Evolutionary conservation across 2,329 filamentous ascomycete species (phyloP).

Genomic region (Xylariales sp.): DNA sequence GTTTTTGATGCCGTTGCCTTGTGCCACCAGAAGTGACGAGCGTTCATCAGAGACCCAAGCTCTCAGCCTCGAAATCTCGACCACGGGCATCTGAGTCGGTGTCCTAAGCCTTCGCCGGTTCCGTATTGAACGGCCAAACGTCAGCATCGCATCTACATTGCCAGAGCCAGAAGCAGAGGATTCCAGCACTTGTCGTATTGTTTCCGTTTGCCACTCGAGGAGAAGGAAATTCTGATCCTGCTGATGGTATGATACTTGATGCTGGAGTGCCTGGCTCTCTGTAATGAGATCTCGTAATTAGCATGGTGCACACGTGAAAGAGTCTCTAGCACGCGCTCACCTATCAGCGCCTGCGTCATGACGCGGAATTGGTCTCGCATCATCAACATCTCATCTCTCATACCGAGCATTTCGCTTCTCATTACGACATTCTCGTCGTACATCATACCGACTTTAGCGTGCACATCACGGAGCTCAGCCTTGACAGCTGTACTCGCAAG

Average conservation of each 20-base stretch:
- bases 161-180: background rate
- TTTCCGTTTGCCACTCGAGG: background rate
- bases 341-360: background rate
- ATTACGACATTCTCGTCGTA: background rate
- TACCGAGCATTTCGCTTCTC: background rate
- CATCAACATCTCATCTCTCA: background rate
- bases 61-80: background rate
- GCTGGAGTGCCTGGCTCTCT: background rate
- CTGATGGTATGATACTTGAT: background rate
- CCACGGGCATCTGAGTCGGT: constrained; percentile 3
- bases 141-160: background rate
- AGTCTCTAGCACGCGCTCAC: background rate
- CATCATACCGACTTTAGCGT: background rate
- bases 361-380: background rate
- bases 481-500: constrained; percentile 11
- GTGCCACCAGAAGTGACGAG: constrained; percentile 11
- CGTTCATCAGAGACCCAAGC: constrained; percentile 4
- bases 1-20: constrained; percentile 10
- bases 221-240: constrained; percentile 2
- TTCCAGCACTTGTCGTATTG: background rate
- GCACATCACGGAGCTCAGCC: constrained; percentile 16
- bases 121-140: constrained; percentile 8
- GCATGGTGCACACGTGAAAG: too few relatives aligned
- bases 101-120: constrained; percentile 7
- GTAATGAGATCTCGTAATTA: background rate